phyloP scores from a whole-genome alignment of 352 stramenopile species.

The Pythium sukuiense region DNA sequence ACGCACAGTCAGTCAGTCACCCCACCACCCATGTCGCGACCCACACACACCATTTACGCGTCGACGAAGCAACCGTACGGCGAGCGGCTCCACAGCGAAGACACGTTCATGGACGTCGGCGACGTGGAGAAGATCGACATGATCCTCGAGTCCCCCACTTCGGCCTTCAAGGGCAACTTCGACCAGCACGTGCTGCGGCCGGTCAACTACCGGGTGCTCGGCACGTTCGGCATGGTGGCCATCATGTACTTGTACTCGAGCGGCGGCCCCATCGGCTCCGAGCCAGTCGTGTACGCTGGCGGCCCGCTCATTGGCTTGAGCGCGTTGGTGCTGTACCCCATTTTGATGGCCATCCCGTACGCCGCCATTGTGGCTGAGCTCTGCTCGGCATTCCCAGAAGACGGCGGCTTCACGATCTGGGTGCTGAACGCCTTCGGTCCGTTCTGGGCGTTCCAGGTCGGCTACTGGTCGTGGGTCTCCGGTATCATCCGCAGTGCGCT shows the following conservation, averaged over 20 bases:
- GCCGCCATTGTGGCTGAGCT: conserved; percentile 90
- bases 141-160: conserved; percentile 32
- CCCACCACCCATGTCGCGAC: background rate
- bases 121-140: conserved; percentile 35
- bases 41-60: background rate
- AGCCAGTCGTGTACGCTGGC: conserved; percentile 27
- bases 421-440: conserved; percentile 87
- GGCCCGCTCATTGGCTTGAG: conserved; percentile 66
- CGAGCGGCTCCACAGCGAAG: conserved; percentile 17
- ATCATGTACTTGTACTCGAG: conserved; percentile 35
- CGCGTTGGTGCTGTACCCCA: conserved; percentile 75
- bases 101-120: conserved; percentile 25
- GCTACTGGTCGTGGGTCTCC: conserved; percentile 74
- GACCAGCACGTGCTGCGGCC: conserved; percentile 4
- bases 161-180: conserved; percentile 28
- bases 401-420: conserved; percentile 83
- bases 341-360: conserved; percentile 88
- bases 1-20: background rate
- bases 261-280: conserved; percentile 27
- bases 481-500: conserved; percentile 47
- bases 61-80: conserved; percentile 6
- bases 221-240: conserved; percentile 24
- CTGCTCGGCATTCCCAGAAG: conserved; percentile 83
- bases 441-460: conserved; percentile 77
- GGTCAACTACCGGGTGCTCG: conserved; percentile 28